Base-by-base conservation (phyloP, 2,329 filamentous ascomycete species). In the Elsinoe ampelina region DNA sequence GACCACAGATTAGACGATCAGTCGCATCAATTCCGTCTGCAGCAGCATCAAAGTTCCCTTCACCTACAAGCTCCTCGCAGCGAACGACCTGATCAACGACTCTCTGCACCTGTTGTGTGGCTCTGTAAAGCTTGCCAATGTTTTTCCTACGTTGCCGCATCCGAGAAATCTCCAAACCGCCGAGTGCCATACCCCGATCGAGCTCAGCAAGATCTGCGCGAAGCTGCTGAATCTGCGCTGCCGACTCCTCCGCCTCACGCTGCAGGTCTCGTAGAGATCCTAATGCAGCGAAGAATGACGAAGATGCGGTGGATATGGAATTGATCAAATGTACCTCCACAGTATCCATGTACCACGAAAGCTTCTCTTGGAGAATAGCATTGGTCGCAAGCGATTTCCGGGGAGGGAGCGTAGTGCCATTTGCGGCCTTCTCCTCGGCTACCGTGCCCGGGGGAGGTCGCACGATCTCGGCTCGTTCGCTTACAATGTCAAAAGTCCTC, bases 321-420 rank as follows among this genome's bases (percentile, higher is more conserved):
- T 89, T 89, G 64, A 98, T 96, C 6, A 98, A 77, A 68, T 98
- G 93, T 56, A 98, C 89, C 69, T 98, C 93, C 19, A 98, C 90
- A 0, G 93, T 98, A 69, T 98, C 93, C 90, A 98, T 95, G 70
- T 98, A 98, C 93, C 93, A 98, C 0, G 93, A 97, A 11, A 98
- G 77, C 71, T 98, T 98, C 71, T 98, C 93, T 69, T 98, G 93
- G 35, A 98, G 71, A 58, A 98, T 98, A 0, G 93, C 93, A 71
- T 98, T 98, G 0, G 91, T 96, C 6, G 92, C 92, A 26, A 98
- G 76, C 1, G 89, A 87, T 69, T 96, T 97, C 59, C 92, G 82
- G 7, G 77, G 77, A 11, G 73, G 71, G 15, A 72, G 69, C 42
- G 74, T 68, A 6, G 87, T 84, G 10, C 79, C 78, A 19, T 79